Conservation (phyloP, 495 filamentous ascomycete genomes). For the Aspergillus biplanus region DNA sequence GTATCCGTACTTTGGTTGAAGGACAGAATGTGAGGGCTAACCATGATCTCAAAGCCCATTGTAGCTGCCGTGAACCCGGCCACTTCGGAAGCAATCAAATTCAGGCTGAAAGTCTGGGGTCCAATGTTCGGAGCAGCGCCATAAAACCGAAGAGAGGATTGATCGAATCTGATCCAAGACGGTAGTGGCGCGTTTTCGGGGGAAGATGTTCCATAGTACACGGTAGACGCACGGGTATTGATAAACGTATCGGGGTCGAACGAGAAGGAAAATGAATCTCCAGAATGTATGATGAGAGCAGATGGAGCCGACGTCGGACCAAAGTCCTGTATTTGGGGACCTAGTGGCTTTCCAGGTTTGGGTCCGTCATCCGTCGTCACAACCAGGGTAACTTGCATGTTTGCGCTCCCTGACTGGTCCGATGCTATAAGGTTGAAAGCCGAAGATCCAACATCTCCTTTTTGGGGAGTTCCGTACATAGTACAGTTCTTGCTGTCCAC, state of each 20-base stretch:
- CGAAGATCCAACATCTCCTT: constrained; percentile 56
- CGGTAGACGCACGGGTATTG: constrained; percentile 48
- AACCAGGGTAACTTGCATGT: constrained; percentile 63
- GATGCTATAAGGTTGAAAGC: constrained; percentile 63
- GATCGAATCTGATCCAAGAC: constrained; percentile 82
- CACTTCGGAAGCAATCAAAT: constrained; percentile 80
- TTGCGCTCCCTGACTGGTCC: constrained; percentile 59
- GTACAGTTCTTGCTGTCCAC: constrained; percentile 64
- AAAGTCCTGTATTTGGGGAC: constrained; percentile 49
- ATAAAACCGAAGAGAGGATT: constrained; percentile 64
- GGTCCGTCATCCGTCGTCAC: constrained; percentile 60
- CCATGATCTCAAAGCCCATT: constrained; percentile 67
- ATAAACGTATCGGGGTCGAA: constrained; percentile 55
- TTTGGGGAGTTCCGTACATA: constrained; percentile 66
- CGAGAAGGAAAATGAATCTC: constrained; percentile 45
- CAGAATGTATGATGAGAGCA: constrained; percentile 50
- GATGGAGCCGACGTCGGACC: constrained; percentile 52
- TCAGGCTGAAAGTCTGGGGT: constrained; percentile 72
- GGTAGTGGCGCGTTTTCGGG: constrained; percentile 80
- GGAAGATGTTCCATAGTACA: constrained; percentile 77
- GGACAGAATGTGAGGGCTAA: constrained; percentile 68
- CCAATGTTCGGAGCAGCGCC: constrained; percentile 74
- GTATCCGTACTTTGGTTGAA: constrained; percentile 60
- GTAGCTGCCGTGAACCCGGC: constrained; percentile 71
- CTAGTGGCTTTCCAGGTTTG: constrained; percentile 47